Evolutionary conservation across 2,329 filamentous ascomycete species (phyloP).

Genomic region (Fusarium longipes): DNA sequence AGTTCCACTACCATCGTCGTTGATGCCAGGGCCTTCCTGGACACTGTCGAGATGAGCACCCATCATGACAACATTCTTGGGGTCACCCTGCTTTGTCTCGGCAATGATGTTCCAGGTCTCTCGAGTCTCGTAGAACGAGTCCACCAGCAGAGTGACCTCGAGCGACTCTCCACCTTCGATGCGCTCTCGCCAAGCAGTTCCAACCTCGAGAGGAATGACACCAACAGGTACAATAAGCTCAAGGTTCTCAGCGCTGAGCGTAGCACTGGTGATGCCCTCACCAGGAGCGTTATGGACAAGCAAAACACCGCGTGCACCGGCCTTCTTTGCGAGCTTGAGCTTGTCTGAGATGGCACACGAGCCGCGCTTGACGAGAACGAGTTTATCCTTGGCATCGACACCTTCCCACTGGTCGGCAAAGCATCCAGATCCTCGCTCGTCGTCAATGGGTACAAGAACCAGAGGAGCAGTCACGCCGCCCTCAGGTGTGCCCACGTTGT

Average conservation of each 20-base stretch:
- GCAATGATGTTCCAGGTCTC: conserved; percentile 57
- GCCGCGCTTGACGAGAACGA: conserved; percentile 60
- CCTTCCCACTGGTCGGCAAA: conserved; percentile 58
- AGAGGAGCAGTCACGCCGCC: conserved; percentile 53
- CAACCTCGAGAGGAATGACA: conserved; percentile 52
- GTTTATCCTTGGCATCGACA: conserved; percentile 57
- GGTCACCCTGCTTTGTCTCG: conserved; percentile 57
- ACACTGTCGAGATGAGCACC: conserved; percentile 57
- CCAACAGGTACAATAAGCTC: conserved; percentile 52
- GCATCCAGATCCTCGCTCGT: conserved; percentile 55
- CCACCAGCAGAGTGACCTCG: conserved; percentile 51
- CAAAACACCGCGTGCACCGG: conserved; percentile 60
- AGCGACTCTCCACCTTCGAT: conserved; percentile 51
- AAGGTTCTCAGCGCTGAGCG: conserved; percentile 59
- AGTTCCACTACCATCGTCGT: conserved; percentile 56
- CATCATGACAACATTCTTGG: conserved; percentile 56
- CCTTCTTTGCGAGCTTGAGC: conserved; percentile 56
- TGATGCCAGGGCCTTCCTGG: conserved; percentile 54
- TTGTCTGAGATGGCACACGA: conserved; percentile 57
- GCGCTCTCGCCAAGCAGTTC: conserved; percentile 50
- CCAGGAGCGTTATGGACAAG: conserved; percentile 72
- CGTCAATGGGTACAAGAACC: conserved; percentile 53
- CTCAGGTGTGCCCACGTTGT: conserved; percentile 59
- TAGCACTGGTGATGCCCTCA: conserved; percentile 58
- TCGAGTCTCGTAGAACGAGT: conserved; percentile 52